These are phyloP conservation scores for Alternaria sp. DNA, from an alignment of 2,329 filamentous ascomycete species.

Conservation along the genomic window DNA sequence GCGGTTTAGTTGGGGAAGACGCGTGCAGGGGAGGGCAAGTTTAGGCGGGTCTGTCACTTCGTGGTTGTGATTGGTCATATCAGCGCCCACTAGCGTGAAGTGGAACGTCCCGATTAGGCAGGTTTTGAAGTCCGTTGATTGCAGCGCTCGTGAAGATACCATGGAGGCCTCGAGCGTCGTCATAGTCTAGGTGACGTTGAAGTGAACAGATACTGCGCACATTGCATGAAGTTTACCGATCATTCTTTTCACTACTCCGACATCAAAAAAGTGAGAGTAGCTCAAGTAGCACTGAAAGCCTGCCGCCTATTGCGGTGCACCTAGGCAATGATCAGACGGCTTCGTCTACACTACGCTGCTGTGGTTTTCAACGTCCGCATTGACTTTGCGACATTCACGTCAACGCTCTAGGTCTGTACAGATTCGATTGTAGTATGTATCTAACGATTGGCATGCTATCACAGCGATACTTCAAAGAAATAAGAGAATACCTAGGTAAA, in stretches of 20 bases:
- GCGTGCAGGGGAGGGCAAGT: background rate
- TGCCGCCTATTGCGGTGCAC: background rate
- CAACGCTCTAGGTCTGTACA: background rate
- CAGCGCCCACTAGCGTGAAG: background rate
- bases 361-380: background rate
- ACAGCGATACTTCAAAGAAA: background rate
- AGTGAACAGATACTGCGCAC: background rate
- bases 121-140: background rate
- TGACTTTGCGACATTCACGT: background rate
- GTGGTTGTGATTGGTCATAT: background rate
- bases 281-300: background rate
- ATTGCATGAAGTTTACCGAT: background rate
- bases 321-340: background rate
- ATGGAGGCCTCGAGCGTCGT: background rate
- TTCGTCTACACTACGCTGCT: background rate
- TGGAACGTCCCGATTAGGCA: background rate
- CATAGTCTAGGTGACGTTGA: background rate
- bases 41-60: conserved; percentile 1
- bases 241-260: background rate
- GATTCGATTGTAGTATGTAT: background rate
- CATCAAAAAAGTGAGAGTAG: background rate
- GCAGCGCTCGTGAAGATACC: background rate
- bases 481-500: background rate
- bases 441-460: background rate
- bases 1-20: background rate